Evolutionary conservation across 2,329 filamentous ascomycete species (phyloP), one percentile per base, ranked within the genome.

Genomic region (Sclerotinia borealis): DNA sequence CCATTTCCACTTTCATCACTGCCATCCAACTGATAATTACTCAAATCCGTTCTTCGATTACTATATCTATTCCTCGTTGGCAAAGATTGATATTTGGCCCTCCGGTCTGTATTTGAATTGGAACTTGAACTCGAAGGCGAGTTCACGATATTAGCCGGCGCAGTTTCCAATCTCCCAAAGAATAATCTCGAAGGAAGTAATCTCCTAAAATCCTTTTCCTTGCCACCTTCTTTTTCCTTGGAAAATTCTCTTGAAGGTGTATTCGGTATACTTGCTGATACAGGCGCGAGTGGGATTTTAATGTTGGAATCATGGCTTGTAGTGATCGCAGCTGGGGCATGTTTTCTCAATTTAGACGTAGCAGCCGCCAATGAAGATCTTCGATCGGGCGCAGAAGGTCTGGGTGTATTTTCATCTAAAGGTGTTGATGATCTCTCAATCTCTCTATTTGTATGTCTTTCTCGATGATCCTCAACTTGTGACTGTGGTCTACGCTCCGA

Each of bases 311-410:
- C 37, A 52, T 50, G 36, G 22, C 34, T 59, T 1, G 43, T 37
- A 27, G 11, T 56, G 22, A 39, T 37, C 34, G 50, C 17, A 27
- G 50, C 29, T 45, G 52, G 52, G 9, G 25, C 45, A 13, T 39
- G 43, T 41, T 68, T 69, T 25, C 67, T 65, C 0, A 71, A 58
- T 58, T 72, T 71, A 1, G 54, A 45, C 1, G 68, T 65, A 2
- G 67, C 51, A 5, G 69, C 69, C 8, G 68, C 63, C 3, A 74
- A 65, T 7, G 70, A 72, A 10, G 72, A 72, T 5, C 72, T 65
- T 9, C 73, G 72, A 50, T 73, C 69, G 0, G 72, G 69, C 0
- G 67, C 66, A 8, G 66, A 55, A 3, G 68, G 68, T 9, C 66
- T 61, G 4, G 63, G 1, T 17, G 25, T 48, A 6, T 56, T 56